A percentile compares a stretch with the other conserved stretches of the same genome.
phyloP scores from a whole-genome alignment of 305 asterid species.

The Fraxinus sp. region DNA sequence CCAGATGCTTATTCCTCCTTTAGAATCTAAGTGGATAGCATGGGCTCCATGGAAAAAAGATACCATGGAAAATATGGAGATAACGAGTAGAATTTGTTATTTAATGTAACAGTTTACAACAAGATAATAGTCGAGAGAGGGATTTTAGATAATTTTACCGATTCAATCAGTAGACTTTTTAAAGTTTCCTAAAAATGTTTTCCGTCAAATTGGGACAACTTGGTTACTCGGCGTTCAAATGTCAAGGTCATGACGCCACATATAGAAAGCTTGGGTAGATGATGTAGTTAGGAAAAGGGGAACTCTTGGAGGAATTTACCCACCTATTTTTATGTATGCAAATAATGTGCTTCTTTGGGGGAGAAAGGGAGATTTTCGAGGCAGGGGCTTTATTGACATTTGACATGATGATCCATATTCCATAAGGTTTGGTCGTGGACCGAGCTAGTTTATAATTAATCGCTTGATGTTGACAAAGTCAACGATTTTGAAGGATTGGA shows the following conservation, averaged over 20 bases:
- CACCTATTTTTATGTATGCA: neutral
- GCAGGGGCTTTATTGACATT: conserved; percentile 11
- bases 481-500: neutral
- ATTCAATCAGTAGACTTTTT: neutral
- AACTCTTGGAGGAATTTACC: neutral
- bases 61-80: neutral
- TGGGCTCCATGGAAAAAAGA: neutral
- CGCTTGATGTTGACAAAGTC: neutral
- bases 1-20: neutral
- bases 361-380: conserved; percentile 7
- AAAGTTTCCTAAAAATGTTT: neutral
- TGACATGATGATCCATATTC: neutral
- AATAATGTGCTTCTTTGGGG: neutral
- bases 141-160: too few relatives aligned
- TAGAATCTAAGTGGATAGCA: neutral
- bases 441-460: neutral
- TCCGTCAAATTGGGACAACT: neutral
- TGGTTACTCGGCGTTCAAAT: neutral
- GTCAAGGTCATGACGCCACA: neutral
- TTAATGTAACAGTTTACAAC: neutral
- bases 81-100: too few relatives aligned
- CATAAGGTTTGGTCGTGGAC: neutral
- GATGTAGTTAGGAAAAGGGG: neutral
- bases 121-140: too few relatives aligned
- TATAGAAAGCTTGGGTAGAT: neutral